Evolutionary conservation across 1,284 basidiomycete genomes (phyloP).

Genomic region (Leccinum fallax): DNA sequence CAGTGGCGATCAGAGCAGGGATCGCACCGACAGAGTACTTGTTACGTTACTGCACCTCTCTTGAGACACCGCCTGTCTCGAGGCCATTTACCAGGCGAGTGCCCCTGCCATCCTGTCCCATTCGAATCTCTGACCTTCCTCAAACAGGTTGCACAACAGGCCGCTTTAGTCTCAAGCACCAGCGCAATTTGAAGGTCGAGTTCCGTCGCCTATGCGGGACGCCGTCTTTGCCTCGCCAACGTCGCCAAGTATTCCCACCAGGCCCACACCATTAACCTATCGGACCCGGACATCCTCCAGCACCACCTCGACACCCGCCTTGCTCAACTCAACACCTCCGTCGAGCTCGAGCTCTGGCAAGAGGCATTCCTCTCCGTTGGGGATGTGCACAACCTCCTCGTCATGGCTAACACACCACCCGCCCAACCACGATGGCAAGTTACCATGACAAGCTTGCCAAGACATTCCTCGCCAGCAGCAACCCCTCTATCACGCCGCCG

Average conservation of each 20-base stretch:
- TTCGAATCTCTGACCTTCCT: background rate
- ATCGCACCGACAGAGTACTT: constrained; percentile 92
- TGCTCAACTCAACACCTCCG: constrained; percentile 96
- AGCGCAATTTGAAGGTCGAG: constrained; percentile 73
- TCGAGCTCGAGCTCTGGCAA: constrained; percentile 97
- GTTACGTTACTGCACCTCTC: constrained; percentile 79
- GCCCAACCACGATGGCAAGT: constrained; percentile 97
- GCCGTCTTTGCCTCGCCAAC: constrained; percentile 89
- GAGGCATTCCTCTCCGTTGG: too few relatives aligned
- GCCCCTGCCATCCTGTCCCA: background rate
- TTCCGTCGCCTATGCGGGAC: constrained; percentile 96
- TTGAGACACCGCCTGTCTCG: constrained; percentile 78
- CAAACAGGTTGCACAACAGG: constrained; percentile 94
- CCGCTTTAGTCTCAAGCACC: constrained; percentile 93
- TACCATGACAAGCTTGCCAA: constrained; percentile 96
- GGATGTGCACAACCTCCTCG: constrained; percentile 85
- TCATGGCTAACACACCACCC: constrained; percentile 74
- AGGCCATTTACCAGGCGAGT: constrained; percentile 79
- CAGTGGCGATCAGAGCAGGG: constrained; percentile 47
- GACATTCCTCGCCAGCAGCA: constrained; percentile 94
- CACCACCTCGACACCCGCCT: constrained; percentile 78
- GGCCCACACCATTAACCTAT: constrained; percentile 96
- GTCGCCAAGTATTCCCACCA: constrained; percentile 97
- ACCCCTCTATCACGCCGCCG: constrained; percentile 91
- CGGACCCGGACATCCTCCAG: constrained; percentile 94